Evolutionary conservation across 805 yeast genomes (phyloP), one percentile per base, ranked within the genome.

Genomic region (Brettanomyces anomalus): DNA sequence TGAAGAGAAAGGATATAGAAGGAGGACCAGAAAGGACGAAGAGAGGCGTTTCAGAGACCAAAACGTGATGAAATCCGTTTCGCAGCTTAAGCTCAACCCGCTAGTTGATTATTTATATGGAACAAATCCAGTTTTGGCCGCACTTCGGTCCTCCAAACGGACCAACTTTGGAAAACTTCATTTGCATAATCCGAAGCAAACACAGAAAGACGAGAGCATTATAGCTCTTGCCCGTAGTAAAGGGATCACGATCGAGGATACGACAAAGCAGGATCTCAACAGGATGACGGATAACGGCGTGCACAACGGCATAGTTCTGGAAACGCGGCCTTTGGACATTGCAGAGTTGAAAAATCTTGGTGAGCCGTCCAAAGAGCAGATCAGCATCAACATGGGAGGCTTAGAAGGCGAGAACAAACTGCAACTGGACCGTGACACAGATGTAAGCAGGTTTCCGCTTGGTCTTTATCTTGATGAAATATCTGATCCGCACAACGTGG

Each of bases 401-500:
- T 33, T 40, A 7, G 44, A 18, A 13, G 20, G 15, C 14, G 14
- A 30, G 10, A 31, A 19, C 28, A 14, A 6, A 11, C 40, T 35
- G 21, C 24, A 28, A 5, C 32, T 36, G 13, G 30, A 20, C 5
- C 21, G 19, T 8, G 37, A 7, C 8, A 49, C 57, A 2, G 31
- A 28, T 33, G 46, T 46, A 18, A 61, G 58, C 32, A 55, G 56
- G 15, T 61, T 62, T 51, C 94, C 96, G 3, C 52, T 88, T 15
- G 96, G 87, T 0, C 50, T 87, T 3, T 86, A 72, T 52, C 62
- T 87, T 20, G 96, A 87, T 59, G 86, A 84, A 45, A 70, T 88
- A 36, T 76, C 85, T 13, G 96, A 87, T 58, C 90, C 96, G 0
- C 94, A 85, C 57, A 87, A 87, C 57, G 67, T 85, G 51, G 96